Conservation (phyloP, 495 filamentous ascomycete genomes). For the Geoglossum glabrum region DNA sequence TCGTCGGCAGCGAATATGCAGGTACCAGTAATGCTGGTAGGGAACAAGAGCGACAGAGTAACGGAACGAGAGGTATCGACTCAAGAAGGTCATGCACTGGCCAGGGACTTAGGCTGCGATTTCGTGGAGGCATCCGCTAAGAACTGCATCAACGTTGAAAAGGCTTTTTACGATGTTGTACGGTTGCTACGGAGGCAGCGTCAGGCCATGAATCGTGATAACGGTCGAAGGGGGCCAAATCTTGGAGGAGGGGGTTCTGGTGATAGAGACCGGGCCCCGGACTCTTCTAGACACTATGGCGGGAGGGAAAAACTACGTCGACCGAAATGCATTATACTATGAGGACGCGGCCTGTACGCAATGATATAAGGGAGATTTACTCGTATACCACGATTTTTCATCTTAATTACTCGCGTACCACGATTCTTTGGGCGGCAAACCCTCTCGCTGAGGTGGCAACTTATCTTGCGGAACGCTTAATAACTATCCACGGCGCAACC, state of each 20-base stretch:
- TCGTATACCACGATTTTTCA: too few relatives aligned
- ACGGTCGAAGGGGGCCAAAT: neutral
- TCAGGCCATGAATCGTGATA: conserved; percentile 25
- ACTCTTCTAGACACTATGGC: neutral
- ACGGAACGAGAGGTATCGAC: conserved; percentile 92
- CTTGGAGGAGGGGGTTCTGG: neutral
- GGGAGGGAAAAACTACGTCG: neutral
- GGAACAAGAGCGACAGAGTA: conserved; percentile 92
- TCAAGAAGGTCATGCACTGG: conserved; percentile 82
- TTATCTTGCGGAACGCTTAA: too few relatives aligned
- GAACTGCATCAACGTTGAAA: conserved; percentile 97
- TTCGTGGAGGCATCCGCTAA: conserved; percentile 98
- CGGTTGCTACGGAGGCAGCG: conserved; percentile 69
- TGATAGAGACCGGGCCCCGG: neutral
- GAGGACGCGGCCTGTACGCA: neutral
- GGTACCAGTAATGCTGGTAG: conserved; percentile 92
- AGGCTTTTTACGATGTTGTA: conserved; percentile 96
- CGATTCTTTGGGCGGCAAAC: too few relatives aligned
- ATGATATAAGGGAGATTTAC: neutral
- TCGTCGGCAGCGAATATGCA: conserved; percentile 17
- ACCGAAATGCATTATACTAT: neutral
- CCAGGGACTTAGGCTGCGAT: conserved; percentile 82
- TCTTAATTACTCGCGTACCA: too few relatives aligned
- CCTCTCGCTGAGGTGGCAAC: too few relatives aligned
- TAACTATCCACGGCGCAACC: too few relatives aligned